Conservation (phyloP, 345 rosid genomes). For the Psidium guajava region DNA sequence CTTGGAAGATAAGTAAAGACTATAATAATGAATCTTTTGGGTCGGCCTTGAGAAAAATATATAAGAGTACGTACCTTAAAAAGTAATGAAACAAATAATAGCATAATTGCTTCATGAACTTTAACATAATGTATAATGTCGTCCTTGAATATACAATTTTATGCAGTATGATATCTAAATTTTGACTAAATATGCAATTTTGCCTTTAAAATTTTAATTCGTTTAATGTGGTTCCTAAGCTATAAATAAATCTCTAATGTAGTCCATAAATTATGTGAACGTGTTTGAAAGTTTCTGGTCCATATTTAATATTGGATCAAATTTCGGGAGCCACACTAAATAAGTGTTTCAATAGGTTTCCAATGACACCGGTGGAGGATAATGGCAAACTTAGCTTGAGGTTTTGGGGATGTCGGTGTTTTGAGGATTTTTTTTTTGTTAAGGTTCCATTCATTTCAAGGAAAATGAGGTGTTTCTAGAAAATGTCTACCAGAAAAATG, state of each 20-base stretch:
- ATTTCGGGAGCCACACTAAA: rapidly evolving
- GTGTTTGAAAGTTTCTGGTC: neutral
- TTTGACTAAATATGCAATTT: too few relatives aligned
- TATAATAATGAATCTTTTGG: neutral
- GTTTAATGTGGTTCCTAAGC: rapidly evolving
- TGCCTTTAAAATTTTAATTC: too few relatives aligned
- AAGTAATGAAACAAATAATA: neutral
- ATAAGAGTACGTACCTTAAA: neutral
- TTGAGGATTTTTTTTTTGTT: neutral
- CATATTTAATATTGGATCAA: neutral
- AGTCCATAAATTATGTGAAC: neutral
- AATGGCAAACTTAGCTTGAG: neutral
- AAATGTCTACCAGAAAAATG: too few relatives aligned
- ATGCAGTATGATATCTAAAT: neutral
- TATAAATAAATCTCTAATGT: neutral
- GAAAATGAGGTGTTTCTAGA: too few relatives aligned
- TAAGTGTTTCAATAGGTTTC: neutral
- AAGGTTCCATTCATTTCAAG: too few relatives aligned
- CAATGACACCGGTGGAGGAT: neutral
- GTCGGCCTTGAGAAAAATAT: neutral
- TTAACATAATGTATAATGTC: neutral
- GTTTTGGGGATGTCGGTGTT: neutral
- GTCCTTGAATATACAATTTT: neutral
- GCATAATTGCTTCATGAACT: neutral
- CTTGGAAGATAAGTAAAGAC: neutral